Evolutionary conservation across 805 yeast genomes (phyloP), one percentile per base, ranked within the genome.

Genomic region (Schizosaccharomyces octosporus): DNA sequence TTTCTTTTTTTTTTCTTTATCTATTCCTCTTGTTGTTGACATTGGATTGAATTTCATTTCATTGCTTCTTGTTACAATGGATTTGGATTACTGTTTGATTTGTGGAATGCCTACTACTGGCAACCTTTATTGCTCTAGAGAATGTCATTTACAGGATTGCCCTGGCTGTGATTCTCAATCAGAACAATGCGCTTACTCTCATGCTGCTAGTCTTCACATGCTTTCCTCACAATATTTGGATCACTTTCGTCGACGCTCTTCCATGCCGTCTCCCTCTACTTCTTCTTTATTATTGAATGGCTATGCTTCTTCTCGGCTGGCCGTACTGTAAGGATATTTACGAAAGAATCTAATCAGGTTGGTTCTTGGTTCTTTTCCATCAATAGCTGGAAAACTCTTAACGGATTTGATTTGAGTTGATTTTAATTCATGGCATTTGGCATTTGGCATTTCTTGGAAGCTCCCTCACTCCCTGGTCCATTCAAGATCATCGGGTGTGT

Each of bases 31-130:
- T 45, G 32, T 4, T 5, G 31, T 31, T 27, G 27, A 27, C 27
- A 27, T 27, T 27, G 27, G 27, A 2, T 27, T 27, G 27, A 27
- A 27, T 27, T 31, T 4, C 32, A 3, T 31, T 31, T 6, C 5
- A 1, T 31, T 5, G 1, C 51, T n/a, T 45, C 24, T 24, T 6
- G 13, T 6, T 45, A 24, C 27, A 15, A 51, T 51, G 57, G 57
- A 51, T 51, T 51, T 51, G 57, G 57, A 51, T 51, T 51, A 51
- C 36, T 51, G 57, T 29, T 7, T 51, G 9, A 51, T 51, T 29
- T 51, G 57, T 39, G 57, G 57, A 24, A 51, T 24, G n/a, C 36
- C 57, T 29, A 51, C 57, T n/a, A 24, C 57, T 51, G 57, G 57
- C 57, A 51, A 51, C 57, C 36, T 51, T 21, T 51, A 51, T n/a